These are phyloP conservation scores for Mycena pura DNA, from an alignment of 768 basidiomycete species.

Conservation along the genomic window DNA sequence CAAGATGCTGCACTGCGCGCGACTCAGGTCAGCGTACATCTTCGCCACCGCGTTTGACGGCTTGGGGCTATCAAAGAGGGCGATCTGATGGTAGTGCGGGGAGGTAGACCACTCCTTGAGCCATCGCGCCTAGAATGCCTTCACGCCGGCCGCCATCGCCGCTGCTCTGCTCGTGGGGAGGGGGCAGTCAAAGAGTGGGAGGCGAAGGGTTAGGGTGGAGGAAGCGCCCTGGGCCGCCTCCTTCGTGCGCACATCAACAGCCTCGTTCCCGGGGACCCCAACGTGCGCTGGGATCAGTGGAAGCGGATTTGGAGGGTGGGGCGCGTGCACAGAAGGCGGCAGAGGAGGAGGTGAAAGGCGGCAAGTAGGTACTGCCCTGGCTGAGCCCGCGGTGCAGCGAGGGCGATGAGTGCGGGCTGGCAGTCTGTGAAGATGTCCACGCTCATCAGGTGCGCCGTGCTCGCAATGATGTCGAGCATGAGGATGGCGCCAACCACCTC, in stretches of 20 bases:
- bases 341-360: neutral
- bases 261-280: no score
- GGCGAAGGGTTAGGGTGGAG: neutral
- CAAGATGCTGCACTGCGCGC: conserved; percentile 2
- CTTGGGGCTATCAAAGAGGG: neutral
- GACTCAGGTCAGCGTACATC: neutral
- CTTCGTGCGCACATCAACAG: no score
- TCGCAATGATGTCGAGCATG: no score
- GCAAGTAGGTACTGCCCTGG: neutral
- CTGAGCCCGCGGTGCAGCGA: neutral
- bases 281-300: no score
- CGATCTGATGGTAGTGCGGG: neutral
- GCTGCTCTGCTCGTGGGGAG: neutral
- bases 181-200: neutral
- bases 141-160: neutral
- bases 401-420: neutral
- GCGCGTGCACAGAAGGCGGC: no score
- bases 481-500: no score
- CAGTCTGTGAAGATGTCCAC: conserved; percentile 4
- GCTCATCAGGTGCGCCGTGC: neutral
- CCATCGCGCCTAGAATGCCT: neutral
- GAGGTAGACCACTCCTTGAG: no score
- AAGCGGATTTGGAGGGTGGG: no score
- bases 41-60: neutral
- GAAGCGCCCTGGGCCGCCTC: no score